Evolutionary conservation across 305 asterid genomes (phyloP).

Genomic region (Solanum hybrid): DNA sequence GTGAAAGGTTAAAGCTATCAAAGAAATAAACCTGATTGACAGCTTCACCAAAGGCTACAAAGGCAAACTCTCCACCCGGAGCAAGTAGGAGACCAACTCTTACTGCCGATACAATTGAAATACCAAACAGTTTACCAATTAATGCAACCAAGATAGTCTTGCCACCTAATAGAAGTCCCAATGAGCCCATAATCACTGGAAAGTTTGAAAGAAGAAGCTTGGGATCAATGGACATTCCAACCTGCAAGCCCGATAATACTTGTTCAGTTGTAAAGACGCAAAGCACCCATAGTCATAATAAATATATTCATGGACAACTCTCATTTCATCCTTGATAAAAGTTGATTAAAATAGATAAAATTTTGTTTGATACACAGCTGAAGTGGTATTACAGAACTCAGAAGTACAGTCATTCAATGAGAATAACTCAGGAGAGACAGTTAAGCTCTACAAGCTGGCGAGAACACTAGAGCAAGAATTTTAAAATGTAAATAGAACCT

Average conservation of each 20-base stretch:
- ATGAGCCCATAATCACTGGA: constrained; percentile 70
- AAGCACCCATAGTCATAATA: background rate
- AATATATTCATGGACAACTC: background rate
- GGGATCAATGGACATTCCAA: constrained; percentile 99
- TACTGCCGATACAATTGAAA: constrained; percentile 78
- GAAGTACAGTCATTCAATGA: background rate
- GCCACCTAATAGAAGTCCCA: constrained; percentile 80
- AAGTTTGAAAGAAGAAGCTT: constrained; percentile 93
- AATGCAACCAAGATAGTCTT: constrained; percentile 83
- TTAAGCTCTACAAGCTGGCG: background rate
- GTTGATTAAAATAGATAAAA: background rate
- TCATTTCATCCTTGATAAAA: background rate
- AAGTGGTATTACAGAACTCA: background rate
- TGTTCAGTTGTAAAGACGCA: constrained; percentile 17
- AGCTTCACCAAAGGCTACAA: constrained; percentile 99
- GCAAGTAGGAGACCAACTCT: constrained; percentile 99
- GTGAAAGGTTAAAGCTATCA: background rate
- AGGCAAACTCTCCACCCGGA: constrained; percentile 99
- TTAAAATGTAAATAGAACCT: background rate
- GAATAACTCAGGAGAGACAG: background rate
- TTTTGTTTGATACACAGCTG: background rate
- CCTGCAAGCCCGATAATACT: constrained; percentile 45
- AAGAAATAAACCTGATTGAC: constrained; percentile 72
- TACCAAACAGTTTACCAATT: constrained; percentile 80
- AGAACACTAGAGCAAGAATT: background rate